Percentiles rank a stretch among this genome's conserved stretches.
Evolutionary conservation across 257 asterid species (phyloP).

Genomic region (Hygrophila difformis): DNA sequence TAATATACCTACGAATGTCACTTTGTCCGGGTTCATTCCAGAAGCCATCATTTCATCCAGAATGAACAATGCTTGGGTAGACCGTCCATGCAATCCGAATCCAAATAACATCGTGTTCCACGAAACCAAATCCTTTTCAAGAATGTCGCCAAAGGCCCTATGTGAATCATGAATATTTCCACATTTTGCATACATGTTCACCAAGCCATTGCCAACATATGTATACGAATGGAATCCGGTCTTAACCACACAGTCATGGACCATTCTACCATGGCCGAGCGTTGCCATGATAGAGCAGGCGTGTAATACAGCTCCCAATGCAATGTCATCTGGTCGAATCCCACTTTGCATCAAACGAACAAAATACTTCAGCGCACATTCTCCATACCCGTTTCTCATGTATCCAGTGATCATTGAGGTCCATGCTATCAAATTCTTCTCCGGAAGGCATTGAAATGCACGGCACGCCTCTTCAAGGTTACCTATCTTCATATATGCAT

Average conservation of each 20-base stretch:
- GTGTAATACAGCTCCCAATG: conserved; percentile 61
- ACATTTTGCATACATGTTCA: conserved; percentile 64
- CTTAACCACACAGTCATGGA: conserved; percentile 37
- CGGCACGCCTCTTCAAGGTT: conserved; percentile 31
- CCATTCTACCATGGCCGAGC: conserved; percentile 31
- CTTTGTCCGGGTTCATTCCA: conserved; percentile 55
- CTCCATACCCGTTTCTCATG: conserved; percentile 48
- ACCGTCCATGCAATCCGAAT: conserved; percentile 45
- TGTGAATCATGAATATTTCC: conserved; percentile 40
- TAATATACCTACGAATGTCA: conserved; percentile 64
- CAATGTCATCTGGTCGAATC: conserved; percentile 46
- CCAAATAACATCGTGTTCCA: conserved; percentile 71
- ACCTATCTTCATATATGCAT: conserved; percentile 68
- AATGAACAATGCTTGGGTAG: conserved; percentile 33
- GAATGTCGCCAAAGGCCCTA: conserved; percentile 32
- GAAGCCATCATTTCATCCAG: conserved; percentile 38
- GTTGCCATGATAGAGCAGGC: conserved; percentile 54
- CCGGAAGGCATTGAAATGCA: conserved; percentile 31
- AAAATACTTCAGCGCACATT: conserved; percentile 35
- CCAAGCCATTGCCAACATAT: conserved; percentile 42
- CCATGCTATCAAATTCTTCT: conserved; percentile 55
- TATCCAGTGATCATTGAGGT: conserved; percentile 58
- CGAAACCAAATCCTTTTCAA: conserved; percentile 39
- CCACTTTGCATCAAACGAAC: conserved; percentile 25
- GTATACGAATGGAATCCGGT: conserved; percentile 38